Evolutionary conservation across 495 filamentous ascomycete genomes (phyloP), one percentile per base, ranked within the genome.

Genomic region (Tricharina praecox): DNA sequence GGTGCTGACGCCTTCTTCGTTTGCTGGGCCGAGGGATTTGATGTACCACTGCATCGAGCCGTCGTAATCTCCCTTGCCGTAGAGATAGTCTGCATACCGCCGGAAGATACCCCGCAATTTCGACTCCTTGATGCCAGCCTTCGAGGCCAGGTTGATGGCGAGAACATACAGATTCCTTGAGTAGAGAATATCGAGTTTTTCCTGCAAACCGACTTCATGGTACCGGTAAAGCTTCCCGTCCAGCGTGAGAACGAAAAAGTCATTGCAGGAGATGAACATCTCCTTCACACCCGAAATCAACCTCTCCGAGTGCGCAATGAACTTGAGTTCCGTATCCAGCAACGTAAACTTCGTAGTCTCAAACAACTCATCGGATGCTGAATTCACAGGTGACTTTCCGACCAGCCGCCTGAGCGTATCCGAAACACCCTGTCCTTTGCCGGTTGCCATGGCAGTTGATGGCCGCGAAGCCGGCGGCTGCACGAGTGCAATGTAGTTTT

Each of bases 41-140:
- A 97, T 76, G 61, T 96, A 97, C 62, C 94, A 90, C 60, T 92
- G 82, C 92, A 97, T 97, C 9, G 90, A 93, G 16, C 81, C 86
- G 59, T 97, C 88, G 59, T 86, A 96, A 58, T 93, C 85, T 2
- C 79, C 81, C 55, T 85, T 90, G 57, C 90, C 85, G 55, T 97
- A 94, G n/a, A 95, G 65, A 50, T 82, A 87, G 60, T 97, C 92
- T 8, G 90, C 90, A 63, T 93, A 96, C 64, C 78, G 88, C 47
- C 92, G 77, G 53, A 82, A 88, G 45, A 97, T 96, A 35, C 82
- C 72, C 59, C 92, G 93, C 38, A 90, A 83, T 60, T 93, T 85
- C 9, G 69, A 54, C 61, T 88, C 84, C 18, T 80, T 68, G 65
- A 77, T 71, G 11, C 84, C 82, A 33, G 75, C 76, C 61, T 92